These are phyloP conservation scores for Vanrija sp. DNA, from an alignment of 1,284 basidiomycete genomes.

Conservation along the genomic window DNA sequence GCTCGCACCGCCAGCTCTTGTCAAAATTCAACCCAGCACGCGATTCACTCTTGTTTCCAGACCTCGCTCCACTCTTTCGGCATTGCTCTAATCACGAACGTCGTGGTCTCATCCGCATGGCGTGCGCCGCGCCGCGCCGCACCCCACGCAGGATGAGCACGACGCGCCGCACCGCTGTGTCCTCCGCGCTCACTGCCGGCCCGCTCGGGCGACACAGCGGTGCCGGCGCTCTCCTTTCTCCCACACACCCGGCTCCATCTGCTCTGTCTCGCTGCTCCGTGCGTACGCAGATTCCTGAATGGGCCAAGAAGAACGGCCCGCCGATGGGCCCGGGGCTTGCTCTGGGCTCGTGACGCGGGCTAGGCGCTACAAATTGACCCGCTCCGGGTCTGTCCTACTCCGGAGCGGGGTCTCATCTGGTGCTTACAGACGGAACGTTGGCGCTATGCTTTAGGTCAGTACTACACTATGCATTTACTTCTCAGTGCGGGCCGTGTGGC, in stretches of 20 bases:
- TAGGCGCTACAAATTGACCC: constrained; percentile 18
- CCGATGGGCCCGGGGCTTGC: too few relatives aligned
- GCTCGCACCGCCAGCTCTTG: too few relatives aligned
- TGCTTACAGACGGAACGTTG: constrained; percentile 20
- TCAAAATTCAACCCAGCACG: too few relatives aligned
- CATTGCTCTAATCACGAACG: too few relatives aligned
- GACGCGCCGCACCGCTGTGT: neutral
- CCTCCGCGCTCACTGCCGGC: neutral
- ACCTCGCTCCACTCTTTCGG: too few relatives aligned
- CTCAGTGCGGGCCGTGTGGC: too few relatives aligned
- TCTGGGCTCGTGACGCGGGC: neutral
- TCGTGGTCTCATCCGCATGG: too few relatives aligned
- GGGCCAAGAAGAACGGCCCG: constrained; percentile 34
- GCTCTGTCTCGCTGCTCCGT: constrained; percentile 34
- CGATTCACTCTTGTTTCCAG: too few relatives aligned
- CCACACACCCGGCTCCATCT: constrained; percentile 33
- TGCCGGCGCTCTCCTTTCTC: neutral
- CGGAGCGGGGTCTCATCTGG: constrained; percentile 23
- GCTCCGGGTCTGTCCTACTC: constrained; percentile 16
- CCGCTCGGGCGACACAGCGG: too few relatives aligned
- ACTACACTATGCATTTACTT: neutral
- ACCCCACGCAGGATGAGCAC: too few relatives aligned
- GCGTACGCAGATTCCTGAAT: constrained; percentile 43
- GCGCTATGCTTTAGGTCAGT: too few relatives aligned
- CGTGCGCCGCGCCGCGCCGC: too few relatives aligned